Evolutionary conservation across 352 stramenopile genomes (phyloP), one percentile per base, ranked within the genome.

Genomic region (Phytophthora colocasiae): DNA sequence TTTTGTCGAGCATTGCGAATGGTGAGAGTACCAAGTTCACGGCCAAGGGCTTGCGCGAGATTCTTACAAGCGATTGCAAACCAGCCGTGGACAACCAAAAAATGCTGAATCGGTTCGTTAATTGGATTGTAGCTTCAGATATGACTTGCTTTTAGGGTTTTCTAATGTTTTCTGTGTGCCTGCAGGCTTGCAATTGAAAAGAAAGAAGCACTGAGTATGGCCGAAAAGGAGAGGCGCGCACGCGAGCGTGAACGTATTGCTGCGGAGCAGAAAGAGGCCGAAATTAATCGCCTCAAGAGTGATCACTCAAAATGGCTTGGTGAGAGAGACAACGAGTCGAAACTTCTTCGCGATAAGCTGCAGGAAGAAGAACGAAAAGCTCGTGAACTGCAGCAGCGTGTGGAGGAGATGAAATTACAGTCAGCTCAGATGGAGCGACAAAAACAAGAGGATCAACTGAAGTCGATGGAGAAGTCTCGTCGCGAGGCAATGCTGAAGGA

Each of bases 71-170:
- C 9, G 84, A 94, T 54, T 91, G 83, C 58, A 81, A 71, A 54
- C 47, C 66, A 32, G 69, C 75, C 3, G 67, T 96, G 11, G 78
- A 92, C 36, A 92, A 87, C 34, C 84, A 94, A 51, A 96, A 93
- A 48, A 64, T 81, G 47, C 70, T 92, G 8, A 93, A 91, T 58
- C 54, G 75, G 83, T 92, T 53, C 3, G 74, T 63, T 50, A 19
- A 29, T 65, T 64, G 43, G 19, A 43, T 40, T 63, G 12, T 51
- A 32, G 9, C 19, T 31, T 24, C 27, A 24, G 10, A 17, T 27
- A 11, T 32, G 24, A 7, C 24, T 59, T 19, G 15, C 26, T 53
- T 17, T 61, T 27, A 15, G 19, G 24, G 10, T 51, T 17, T 36
- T 39, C 50, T 69, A 51, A 66, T 22, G 41, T 39, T 31, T 51